Percentiles rank a stretch among this genome's conserved stretches.
phyloP scores from a whole-genome alignment of 1,284 basidiomycete species.

The Peniophora sp. region DNA sequence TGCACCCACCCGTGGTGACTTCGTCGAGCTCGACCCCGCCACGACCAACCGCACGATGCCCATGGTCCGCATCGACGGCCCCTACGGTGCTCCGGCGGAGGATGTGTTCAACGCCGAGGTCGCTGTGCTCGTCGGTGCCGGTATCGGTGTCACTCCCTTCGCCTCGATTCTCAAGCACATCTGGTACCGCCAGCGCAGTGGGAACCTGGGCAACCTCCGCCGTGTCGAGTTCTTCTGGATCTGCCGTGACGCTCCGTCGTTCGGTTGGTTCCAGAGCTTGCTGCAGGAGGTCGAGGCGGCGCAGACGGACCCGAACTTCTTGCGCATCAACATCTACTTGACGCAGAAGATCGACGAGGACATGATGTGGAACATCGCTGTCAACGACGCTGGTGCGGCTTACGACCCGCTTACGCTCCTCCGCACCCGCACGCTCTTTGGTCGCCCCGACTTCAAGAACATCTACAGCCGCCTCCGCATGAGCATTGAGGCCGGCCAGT shows the following conservation, averaged over 20 bases:
- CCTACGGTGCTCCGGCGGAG: constrained; percentile 83
- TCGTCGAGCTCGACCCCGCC: constrained; percentile 63
- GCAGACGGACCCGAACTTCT: constrained; percentile 81
- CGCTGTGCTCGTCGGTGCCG: constrained; percentile 82
- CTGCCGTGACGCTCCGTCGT: constrained; percentile 81
- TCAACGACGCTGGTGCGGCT: constrained; percentile 76
- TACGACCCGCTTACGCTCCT: constrained; percentile 83
- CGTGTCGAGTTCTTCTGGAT: constrained; percentile 92
- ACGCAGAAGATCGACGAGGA: constrained; percentile 81
- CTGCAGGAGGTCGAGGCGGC: constrained; percentile 80
- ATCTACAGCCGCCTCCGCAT: constrained; percentile 67
- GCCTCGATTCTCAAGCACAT: constrained; percentile 89
- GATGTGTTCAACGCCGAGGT: constrained; percentile 84
- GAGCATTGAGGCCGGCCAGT: constrained; percentile 74
- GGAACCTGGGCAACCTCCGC: constrained; percentile 66
- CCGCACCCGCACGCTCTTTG: constrained; percentile 79
- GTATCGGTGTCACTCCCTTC: constrained; percentile 88
- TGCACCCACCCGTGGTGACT: constrained; percentile 56
- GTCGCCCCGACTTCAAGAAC: constrained; percentile 77
- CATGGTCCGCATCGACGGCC: constrained; percentile 74
- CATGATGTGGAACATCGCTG: constrained; percentile 85
- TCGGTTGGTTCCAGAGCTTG: constrained; percentile 88
- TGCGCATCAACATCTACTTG: constrained; percentile 84
- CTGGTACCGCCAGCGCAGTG: constrained; percentile 81
- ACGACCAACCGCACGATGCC: constrained; percentile 49